Conservation (phyloP, 345 rosid genomes). For the Anacardium occidentale region DNA sequence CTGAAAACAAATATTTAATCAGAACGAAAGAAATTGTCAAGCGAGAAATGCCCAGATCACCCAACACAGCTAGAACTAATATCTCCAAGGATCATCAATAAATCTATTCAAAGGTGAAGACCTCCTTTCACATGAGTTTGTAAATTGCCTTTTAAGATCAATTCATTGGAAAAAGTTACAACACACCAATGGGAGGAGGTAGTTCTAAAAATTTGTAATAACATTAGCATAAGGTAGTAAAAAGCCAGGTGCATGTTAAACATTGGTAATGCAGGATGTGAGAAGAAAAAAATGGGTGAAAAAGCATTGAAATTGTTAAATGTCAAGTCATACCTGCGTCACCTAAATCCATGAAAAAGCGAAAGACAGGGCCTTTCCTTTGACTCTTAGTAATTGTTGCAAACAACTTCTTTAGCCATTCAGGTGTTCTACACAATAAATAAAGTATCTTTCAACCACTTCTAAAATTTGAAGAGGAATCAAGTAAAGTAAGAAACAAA, state of each 20-base stretch:
- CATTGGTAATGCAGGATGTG: neutral
- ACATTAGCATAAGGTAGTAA: neutral
- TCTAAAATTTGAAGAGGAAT: neutral
- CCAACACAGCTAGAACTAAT: neutral
- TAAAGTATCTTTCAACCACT: slow-evolving; percentile 14
- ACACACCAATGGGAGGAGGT: neutral
- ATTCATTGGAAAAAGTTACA: neutral
- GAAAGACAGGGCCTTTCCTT: slow-evolving; percentile 87
- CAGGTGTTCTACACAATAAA: slow-evolving; percentile 57
- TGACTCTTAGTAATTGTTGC: slow-evolving; percentile 72
- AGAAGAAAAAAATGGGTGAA: neutral
- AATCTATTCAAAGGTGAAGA: neutral
- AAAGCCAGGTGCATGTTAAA: neutral
- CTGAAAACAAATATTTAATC: slow-evolving; percentile 38
- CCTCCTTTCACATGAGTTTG: neutral
- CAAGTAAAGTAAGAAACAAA: neutral
- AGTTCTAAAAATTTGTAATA: neutral
- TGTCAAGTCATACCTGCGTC: slow-evolving; percentile 67
- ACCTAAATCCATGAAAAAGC: slow-evolving; percentile 92
- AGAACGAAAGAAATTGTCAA: slow-evolving; percentile 11
- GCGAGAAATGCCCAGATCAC: neutral
- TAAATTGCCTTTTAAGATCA: neutral
- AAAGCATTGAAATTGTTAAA: neutral
- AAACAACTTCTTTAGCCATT: slow-evolving; percentile 92
- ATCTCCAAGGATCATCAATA: neutral